phyloP scores from a whole-genome alignment of 73 alveolate species.

The Breviolum minutum region DNA sequence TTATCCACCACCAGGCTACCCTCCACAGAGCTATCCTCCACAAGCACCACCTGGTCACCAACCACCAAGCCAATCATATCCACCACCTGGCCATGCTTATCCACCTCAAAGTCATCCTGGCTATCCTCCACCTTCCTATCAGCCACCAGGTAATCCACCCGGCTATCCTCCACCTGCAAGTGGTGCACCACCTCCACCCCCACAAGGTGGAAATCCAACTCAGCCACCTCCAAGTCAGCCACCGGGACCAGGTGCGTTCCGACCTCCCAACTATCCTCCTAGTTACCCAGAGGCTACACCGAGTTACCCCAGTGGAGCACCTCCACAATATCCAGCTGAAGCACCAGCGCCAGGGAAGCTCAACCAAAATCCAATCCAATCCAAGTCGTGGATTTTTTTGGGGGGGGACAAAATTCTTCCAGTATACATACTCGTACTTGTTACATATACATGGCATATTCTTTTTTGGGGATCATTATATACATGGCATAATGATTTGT shows the following conservation, averaged over 20 bases:
- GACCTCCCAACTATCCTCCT: constrained; percentile 2
- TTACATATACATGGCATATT: no score
- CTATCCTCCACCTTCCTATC: constrained; percentile 14
- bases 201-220: neutral
- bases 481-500: no score
- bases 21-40: constrained; percentile 6
- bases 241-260: neutral
- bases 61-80: neutral
- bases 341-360: constrained; percentile 11
- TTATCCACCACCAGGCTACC: constrained; percentile 24
- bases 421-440: no score
- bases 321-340: neutral
- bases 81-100: neutral
- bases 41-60: neutral
- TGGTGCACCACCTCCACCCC: neutral
- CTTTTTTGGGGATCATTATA: no score
- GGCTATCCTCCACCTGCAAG: constrained; percentile 25
- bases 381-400: no score
- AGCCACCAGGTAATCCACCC: constrained; percentile 38
- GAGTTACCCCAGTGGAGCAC: constrained; percentile 22
- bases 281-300: neutral
- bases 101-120: neutral
- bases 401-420: no score
- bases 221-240: constrained; percentile 2
- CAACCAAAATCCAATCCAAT: neutral